Percentiles rank a stretch among this genome's conserved stretches.
Conservation (phyloP, 371 early-diverging fungal genomes). For the Scutellospora calospora region DNA sequence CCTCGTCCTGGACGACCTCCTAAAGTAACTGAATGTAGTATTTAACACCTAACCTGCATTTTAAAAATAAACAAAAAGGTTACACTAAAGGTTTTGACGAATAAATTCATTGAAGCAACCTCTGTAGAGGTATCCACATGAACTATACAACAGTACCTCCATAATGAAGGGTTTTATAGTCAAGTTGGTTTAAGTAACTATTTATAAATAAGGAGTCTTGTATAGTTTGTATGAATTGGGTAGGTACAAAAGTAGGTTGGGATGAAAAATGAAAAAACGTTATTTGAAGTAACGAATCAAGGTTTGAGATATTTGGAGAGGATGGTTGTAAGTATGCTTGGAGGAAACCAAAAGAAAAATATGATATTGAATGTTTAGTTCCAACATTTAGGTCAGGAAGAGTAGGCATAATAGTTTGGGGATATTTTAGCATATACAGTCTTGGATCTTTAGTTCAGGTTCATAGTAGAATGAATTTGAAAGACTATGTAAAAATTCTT, state of each 20-base stretch:
- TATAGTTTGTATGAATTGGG: too few relatives aligned
- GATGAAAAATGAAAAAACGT: neutral
- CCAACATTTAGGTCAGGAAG: conserved; percentile 8
- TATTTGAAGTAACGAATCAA: conserved; percentile 17
- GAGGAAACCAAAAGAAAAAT: neutral
- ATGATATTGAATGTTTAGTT: neutral
- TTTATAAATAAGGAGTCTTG: neutral
- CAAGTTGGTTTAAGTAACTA: too few relatives aligned
- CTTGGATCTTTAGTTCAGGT: conserved; percentile 12
- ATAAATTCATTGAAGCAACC: neutral
- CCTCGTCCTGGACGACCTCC: too few relatives aligned
- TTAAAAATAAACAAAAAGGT: neutral
- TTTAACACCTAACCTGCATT: too few relatives aligned
- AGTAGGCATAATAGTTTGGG: neutral
- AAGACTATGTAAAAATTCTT: neutral
- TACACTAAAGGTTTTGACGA: too few relatives aligned
- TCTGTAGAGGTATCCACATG: neutral
- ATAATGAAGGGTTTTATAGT: conserved; percentile 2
- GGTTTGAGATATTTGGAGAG: neutral
- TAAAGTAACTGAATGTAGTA: too few relatives aligned
- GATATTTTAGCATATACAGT: neutral
- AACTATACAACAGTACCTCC: neutral
- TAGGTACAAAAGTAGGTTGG: neutral
- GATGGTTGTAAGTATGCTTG: neutral
- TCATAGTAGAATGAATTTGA: neutral